Base-by-base conservation (phyloP, 2,329 filamentous ascomycete species). In the Neoarthrinium moseri region DNA sequence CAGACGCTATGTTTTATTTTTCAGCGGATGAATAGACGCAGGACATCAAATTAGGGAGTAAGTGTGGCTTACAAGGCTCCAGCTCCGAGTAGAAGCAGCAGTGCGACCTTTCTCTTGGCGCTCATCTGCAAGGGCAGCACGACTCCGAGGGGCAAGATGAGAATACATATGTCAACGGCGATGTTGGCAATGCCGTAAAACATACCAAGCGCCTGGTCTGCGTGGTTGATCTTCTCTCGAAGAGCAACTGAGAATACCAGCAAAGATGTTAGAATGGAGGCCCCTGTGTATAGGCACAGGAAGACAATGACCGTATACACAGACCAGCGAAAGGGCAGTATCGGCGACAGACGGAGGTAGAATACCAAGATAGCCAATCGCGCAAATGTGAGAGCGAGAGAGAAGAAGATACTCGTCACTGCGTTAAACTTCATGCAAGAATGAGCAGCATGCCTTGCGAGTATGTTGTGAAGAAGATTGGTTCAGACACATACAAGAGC, bases 171-270 rank as follows among this genome's bases (percentile, higher is more conserved):
- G 13, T 47, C 45, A 12, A 40, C 39, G 3, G 43, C 17, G 39
- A 43, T 47, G 32, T 47, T 47, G 32, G 27, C 29, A 10, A 40
- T 23, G 17, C 27, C 45, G 22, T 47, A 47, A 10, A 47, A 63
- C 4, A 57, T 27, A 17, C 21, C 23, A 4, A 44, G 17, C 2
- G 26, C 33, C 17, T 35, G 30, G 23, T 44, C 41, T n/a, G 41
- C 41, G 7, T 32, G 22, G 13, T 29, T 35, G n/a, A 44, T 37
- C 30, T 26, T n/a, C 2, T 18, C n/a, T 12, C 29, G 17, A 17
- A 18, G n/a, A 7, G n/a, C n/a, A 11, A 21, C n/a, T n/a, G 32
- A 32, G 11, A 44, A 44, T 5, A 44, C 18, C 4, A 44, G 20
- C 18, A 44, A 22, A 13, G 41, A 44, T 7, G 36, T 15, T 4